Evolutionary conservation across 2,329 filamentous ascomycete species (phyloP).

Genomic region (Microdochium paspali): DNA sequence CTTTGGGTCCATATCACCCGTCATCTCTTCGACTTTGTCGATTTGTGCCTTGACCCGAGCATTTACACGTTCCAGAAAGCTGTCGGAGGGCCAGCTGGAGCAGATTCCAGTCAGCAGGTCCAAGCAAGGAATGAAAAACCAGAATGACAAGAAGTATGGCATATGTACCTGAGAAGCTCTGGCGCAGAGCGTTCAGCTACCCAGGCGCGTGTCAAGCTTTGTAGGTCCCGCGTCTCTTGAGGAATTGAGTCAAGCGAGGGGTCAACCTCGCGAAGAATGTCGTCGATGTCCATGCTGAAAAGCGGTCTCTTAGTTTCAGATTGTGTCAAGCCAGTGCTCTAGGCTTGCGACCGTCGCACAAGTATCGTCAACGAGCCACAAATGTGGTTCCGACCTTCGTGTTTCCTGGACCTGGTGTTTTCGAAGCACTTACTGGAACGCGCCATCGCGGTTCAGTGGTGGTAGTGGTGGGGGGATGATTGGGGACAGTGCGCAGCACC

Average conservation of each 20-base stretch:
- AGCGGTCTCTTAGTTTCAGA: background rate
- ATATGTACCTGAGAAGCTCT: conserved; percentile 68
- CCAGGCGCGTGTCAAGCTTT: conserved; percentile 85
- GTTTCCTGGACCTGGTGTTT: too few species aligned
- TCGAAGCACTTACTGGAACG: too few species aligned
- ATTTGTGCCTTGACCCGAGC: conserved; percentile 61
- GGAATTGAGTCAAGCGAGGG: conserved; percentile 44
- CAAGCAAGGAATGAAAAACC: background rate
- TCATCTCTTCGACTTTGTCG: conserved; percentile 65
- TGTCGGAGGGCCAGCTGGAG: conserved; percentile 54
- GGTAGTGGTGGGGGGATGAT: background rate
- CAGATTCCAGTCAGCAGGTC: background rate
- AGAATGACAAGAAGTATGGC: background rate
- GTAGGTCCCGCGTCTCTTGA: conserved; percentile 63
- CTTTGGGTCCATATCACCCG: conserved; percentile 77
- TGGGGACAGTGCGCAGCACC: background rate
- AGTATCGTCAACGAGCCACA: background rate
- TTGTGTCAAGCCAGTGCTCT: too few species aligned
- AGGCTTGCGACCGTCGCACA: too few species aligned
- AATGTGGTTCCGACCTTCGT: too few species aligned
- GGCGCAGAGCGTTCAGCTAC: conserved; percentile 84
- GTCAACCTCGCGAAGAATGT: conserved; percentile 69
- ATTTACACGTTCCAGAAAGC: conserved; percentile 75
- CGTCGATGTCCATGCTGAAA: conserved; percentile 62
- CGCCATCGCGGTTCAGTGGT: background rate